These are phyloP conservation scores for Metroxylon sagu DNA, from an alignment of 176 grass and related monocot species.

Conservation along the genomic window DNA sequence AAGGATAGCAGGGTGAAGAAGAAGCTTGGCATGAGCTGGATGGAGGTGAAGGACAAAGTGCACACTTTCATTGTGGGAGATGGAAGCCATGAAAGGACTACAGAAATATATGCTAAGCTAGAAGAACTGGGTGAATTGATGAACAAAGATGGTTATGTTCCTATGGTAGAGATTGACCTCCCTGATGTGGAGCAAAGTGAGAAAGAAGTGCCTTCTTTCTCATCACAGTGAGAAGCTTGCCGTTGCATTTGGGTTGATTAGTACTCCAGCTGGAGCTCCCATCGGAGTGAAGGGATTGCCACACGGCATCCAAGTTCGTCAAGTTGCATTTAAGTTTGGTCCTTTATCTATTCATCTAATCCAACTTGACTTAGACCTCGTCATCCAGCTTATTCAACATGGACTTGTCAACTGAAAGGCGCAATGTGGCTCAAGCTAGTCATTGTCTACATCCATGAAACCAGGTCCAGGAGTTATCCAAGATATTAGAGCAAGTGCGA, in stretches of 20 bases:
- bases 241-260: constrained; percentile 50
- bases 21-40: constrained; percentile 84
- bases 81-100: constrained; percentile 46
- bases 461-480: no score
- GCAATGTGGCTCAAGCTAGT: no score
- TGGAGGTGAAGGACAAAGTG: constrained; percentile 76
- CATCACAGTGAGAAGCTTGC: constrained; percentile 69
- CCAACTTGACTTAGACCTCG: no score
- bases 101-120: constrained; percentile 77
- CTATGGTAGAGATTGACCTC: constrained; percentile 55
- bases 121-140: constrained; percentile 66
- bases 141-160: constrained; percentile 65
- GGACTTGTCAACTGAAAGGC: no score
- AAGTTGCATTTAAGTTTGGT: neutral
- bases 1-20: constrained; percentile 53
- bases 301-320: constrained; percentile 51
- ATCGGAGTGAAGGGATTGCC: constrained; percentile 83
- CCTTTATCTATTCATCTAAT: no score
- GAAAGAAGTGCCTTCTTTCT: constrained; percentile 77
- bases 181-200: constrained; percentile 53
- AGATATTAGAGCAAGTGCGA: no score
- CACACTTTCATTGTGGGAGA: constrained; percentile 83
- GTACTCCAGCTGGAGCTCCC: constrained; percentile 43
- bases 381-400: no score
- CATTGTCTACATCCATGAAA: no score